A percentile compares a stretch with the other conserved stretches of the same genome.
phyloP scores from a whole-genome alignment of 495 filamentous ascomycete species.

The Talaromyces liani region DNA sequence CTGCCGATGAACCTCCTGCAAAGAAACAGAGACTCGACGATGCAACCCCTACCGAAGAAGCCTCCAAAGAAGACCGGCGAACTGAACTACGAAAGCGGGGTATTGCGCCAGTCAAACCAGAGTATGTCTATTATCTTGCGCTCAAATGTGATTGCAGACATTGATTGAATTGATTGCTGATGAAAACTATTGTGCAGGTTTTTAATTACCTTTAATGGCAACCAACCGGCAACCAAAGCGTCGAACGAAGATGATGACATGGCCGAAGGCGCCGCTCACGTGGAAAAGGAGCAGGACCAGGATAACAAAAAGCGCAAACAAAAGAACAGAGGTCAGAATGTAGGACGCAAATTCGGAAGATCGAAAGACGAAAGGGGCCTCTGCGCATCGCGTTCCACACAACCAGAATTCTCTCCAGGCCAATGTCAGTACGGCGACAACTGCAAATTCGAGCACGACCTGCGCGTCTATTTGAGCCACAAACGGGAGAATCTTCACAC shows the following conservation, averaged over 20 bases:
- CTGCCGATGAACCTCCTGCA: slow-evolving; percentile 38
- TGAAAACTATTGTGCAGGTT: slow-evolving; percentile 13
- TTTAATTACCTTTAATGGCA: slow-evolving; percentile 10
- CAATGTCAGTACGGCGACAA: slow-evolving; percentile 67
- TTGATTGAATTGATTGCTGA: not conserved
- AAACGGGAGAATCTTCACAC: slow-evolving; percentile 72
- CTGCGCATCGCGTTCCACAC: slow-evolving; percentile 60
- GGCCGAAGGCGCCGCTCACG: slow-evolving; percentile 56
- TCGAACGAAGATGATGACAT: slow-evolving; percentile 47
- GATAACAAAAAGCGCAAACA: slow-evolving; percentile 54
- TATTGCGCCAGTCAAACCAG: slow-evolving; percentile 74
- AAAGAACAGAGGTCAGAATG: slow-evolving; percentile 77
- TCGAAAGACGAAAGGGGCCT: slow-evolving; percentile 71
- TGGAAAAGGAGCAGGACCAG: slow-evolving; percentile 31
- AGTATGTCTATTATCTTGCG: slow-evolving; percentile 46
- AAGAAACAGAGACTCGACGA: slow-evolving; percentile 55
- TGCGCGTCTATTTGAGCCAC: slow-evolving; percentile 76
- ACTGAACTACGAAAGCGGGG: slow-evolving; percentile 49
- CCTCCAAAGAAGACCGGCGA: slow-evolving; percentile 13
- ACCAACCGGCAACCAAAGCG: slow-evolving; percentile 5
- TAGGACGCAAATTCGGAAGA: slow-evolving; percentile 70
- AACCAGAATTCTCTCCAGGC: slow-evolving; percentile 65
- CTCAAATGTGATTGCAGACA: not conserved
- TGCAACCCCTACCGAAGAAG: slow-evolving; percentile 16
- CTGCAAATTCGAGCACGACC: slow-evolving; percentile 72